These are phyloP conservation scores for Bassia scoparia DNA, from an alignment of 148 eudicot genomes.

Conservation along the genomic window DNA sequence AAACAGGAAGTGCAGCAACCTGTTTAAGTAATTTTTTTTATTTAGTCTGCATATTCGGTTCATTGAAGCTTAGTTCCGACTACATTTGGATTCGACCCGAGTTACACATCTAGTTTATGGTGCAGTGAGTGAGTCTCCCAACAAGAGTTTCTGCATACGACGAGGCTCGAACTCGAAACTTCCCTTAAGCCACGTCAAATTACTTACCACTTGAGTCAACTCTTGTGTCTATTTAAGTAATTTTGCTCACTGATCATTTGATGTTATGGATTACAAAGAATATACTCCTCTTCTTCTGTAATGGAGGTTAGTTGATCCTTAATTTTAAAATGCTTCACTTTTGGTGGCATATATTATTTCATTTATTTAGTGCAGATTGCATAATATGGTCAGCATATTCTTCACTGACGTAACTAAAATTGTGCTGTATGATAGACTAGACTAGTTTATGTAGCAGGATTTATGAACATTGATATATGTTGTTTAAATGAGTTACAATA, in stretches of 20 bases:
- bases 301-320: background rate
- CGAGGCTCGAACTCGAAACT: too few relatives aligned
- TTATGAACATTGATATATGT: background rate
- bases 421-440: background rate
- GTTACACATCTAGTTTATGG: too few relatives aligned
- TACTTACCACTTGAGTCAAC: too few relatives aligned
- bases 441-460: conserved; percentile 6
- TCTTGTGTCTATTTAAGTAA: conserved; percentile 4
- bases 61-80: too few relatives aligned
- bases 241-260: background rate
- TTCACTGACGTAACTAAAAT: background rate
- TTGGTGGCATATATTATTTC: background rate
- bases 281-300: background rate
- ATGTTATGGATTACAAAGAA: conserved; percentile 4
- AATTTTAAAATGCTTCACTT: background rate
- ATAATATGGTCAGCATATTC: conserved; percentile 2
- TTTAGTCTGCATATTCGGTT: too few relatives aligned
- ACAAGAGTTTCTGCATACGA: too few relatives aligned
- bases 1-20: conserved; percentile 15
- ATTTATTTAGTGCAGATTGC: background rate
- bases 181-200: too few relatives aligned
- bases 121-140: too few relatives aligned
- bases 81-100: too few relatives aligned
- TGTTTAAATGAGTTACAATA: background rate
- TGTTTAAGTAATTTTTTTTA: background rate